Evolutionary conservation across 2,329 filamentous ascomycete genomes (phyloP).

Genomic region (Penicillium griseofulvum): DNA sequence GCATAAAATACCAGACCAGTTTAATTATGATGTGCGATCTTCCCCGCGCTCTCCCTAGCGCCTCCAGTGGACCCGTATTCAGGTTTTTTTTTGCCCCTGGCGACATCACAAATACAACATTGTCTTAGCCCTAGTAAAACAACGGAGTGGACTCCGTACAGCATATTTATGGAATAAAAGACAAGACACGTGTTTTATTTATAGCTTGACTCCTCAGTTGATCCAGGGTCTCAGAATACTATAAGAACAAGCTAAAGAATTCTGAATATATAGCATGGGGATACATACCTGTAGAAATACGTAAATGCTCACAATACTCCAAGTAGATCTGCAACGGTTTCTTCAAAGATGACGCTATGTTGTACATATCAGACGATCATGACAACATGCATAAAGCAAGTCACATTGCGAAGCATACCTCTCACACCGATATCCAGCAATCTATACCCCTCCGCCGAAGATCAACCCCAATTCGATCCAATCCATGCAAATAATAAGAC

Average conservation of each 20-base stretch:
- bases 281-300: no score
- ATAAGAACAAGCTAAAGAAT: no score
- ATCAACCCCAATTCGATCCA: slow-evolving; percentile 28
- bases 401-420: slow-evolving; percentile 2
- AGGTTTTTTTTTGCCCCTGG: slow-evolving; percentile 15
- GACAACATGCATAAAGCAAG: not conserved
- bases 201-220: not conserved
- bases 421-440: slow-evolving; percentile 29
- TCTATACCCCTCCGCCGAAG: slow-evolving; percentile 34
- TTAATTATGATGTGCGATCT: slow-evolving; percentile 27
- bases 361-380: slow-evolving; percentile 3
- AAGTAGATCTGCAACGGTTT: no score
- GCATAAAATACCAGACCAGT: slow-evolving; percentile 8
- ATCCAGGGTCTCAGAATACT: no score
- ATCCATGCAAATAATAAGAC: slow-evolving; percentile 34
- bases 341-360: not conserved
- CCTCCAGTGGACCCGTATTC: slow-evolving; percentile 9
- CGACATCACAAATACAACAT: slow-evolving; percentile 6
- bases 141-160: not conserved
- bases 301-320: no score
- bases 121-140: no score
- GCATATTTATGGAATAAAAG: not conserved
- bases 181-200: not conserved
- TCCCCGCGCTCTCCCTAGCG: slow-evolving; percentile 21
- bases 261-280: no score